These are phyloP conservation scores for Erigeron philadelphicus DNA, from an alignment of 140 eudicot genomes.

Conservation along the genomic window DNA sequence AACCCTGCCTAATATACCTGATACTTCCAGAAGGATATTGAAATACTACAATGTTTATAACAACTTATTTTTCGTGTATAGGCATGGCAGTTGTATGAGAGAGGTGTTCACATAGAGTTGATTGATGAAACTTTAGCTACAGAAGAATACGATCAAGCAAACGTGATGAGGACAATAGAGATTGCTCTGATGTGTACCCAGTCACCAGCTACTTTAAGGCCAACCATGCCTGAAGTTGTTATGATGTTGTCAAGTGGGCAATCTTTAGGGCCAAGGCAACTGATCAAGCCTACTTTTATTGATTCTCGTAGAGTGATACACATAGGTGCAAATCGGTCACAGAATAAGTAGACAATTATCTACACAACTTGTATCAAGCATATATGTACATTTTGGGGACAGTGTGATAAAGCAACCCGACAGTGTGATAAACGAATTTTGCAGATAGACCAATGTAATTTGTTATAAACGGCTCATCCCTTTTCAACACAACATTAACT, in stretches of 20 bases:
- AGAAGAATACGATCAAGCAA: conserved; percentile 21
- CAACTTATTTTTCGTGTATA: no score
- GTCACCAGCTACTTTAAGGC: conserved; percentile 32
- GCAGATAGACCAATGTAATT: no score
- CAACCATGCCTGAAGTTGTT: conserved; percentile 49
- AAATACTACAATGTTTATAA: neutral
- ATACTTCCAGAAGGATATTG: neutral
- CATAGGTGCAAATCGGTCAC: conserved; percentile 2
- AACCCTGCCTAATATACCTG: neutral
- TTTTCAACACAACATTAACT: no score
- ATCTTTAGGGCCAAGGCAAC: conserved; percentile 14
- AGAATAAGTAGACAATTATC: neutral
- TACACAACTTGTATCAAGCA: neutral
- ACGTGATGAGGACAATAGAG: conserved; percentile 34
- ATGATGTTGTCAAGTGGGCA: conserved; percentile 34
- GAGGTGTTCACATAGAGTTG: conserved; percentile 28
- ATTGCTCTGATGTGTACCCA: conserved; percentile 18
- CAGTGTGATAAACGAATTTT: no score
- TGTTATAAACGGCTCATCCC: no score
- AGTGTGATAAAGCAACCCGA: neutral
- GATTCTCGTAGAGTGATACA: conserved; percentile 20
- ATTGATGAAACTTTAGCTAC: conserved; percentile 33
- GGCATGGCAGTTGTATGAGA: conserved; percentile 55
- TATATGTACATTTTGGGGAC: neutral
- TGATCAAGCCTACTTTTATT: conserved; percentile 27